phyloP scores from a whole-genome alignment of 2,329 filamentous ascomycete genomes.

The Alternaria angustiovoidea region DNA sequence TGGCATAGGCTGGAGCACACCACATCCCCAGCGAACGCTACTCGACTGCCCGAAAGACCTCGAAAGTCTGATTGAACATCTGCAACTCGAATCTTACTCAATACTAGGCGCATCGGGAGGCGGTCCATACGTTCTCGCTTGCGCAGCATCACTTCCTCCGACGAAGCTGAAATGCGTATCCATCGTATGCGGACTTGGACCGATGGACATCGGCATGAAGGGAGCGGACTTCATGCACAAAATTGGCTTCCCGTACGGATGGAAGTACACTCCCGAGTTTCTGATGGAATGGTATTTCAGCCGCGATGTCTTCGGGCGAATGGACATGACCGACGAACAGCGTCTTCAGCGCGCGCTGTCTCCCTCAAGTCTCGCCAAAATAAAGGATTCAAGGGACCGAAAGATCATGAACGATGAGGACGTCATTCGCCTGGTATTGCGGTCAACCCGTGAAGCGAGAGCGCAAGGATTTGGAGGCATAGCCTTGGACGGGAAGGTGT shows the following conservation, averaged over 20 bases:
- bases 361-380: background rate
- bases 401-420: constrained; percentile 33
- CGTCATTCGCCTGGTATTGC: constrained; percentile 29
- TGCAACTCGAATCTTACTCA: constrained; percentile 30
- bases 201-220: constrained; percentile 48
- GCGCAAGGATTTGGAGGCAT: constrained; percentile 43
- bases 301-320: constrained; percentile 27
- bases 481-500: constrained; percentile 41
- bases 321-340: constrained; percentile 48
- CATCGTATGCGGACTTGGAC: constrained; percentile 43
- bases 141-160: constrained; percentile 31
- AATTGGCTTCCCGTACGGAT: constrained; percentile 44
- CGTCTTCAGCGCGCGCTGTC: constrained; percentile 17
- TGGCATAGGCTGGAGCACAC: constrained; percentile 39
- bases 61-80: constrained; percentile 26
- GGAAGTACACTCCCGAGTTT: constrained; percentile 29
- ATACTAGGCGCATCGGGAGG: constrained; percentile 46
- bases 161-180: constrained; percentile 33
- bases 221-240: constrained; percentile 34
- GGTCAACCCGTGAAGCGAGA: constrained; percentile 34
- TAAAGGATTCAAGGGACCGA: constrained; percentile 32
- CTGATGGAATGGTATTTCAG: constrained; percentile 38
- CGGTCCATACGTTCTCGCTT: constrained; percentile 44
- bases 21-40: constrained; percentile 29
- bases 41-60: constrained; percentile 37